Evolutionary conservation across 305 asterid species (phyloP).

Genomic region (Striga hermonthica): DNA sequence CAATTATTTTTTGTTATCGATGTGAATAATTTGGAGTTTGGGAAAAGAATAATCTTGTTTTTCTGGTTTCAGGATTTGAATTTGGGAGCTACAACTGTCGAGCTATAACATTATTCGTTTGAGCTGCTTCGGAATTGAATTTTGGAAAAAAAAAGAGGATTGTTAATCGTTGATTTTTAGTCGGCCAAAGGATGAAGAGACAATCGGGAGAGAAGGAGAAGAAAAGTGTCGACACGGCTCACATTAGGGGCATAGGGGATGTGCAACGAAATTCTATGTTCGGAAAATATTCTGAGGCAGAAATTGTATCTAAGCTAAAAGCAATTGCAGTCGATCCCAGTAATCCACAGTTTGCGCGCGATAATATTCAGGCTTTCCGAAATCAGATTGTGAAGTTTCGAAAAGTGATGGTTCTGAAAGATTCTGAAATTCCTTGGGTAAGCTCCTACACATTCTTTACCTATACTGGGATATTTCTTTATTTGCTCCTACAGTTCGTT

Average conservation of each 20-base stretch:
- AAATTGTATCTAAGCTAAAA: slow-evolving; percentile 55
- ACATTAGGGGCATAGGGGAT: slow-evolving; percentile 27
- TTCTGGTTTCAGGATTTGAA: slow-evolving; percentile 39
- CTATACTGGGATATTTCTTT: slow-evolving; percentile 21
- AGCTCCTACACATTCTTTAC: slow-evolving; percentile 29
- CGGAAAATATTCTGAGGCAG: slow-evolving; percentile 55
- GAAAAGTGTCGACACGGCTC: slow-evolving; percentile 30
- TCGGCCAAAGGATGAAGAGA: slow-evolving; percentile 41
- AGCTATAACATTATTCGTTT: slow-evolving; percentile 15
- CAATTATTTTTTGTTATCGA: background rate
- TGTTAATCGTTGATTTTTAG: slow-evolving; percentile 14
- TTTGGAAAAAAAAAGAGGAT: slow-evolving; percentile 11
- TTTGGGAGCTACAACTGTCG: slow-evolving; percentile 26
- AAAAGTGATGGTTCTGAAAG: slow-evolving; percentile 48
- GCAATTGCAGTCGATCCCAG: slow-evolving; percentile 61
- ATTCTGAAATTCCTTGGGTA: slow-evolving; percentile 63
- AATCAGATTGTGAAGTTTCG: slow-evolving; percentile 50
- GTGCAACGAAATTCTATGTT: slow-evolving; percentile 38
- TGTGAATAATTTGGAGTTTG: background rate
- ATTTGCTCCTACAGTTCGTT: slow-evolving; percentile 11
- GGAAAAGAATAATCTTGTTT: too few species aligned
- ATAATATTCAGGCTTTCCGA: slow-evolving; percentile 45
- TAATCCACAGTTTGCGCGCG: slow-evolving; percentile 34
- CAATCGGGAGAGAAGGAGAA: slow-evolving; percentile 33
- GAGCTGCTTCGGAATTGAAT: slow-evolving; percentile 27